Base-by-base conservation (phyloP, 495 filamentous ascomycete genomes). In the Chaetomium tenue region DNA sequence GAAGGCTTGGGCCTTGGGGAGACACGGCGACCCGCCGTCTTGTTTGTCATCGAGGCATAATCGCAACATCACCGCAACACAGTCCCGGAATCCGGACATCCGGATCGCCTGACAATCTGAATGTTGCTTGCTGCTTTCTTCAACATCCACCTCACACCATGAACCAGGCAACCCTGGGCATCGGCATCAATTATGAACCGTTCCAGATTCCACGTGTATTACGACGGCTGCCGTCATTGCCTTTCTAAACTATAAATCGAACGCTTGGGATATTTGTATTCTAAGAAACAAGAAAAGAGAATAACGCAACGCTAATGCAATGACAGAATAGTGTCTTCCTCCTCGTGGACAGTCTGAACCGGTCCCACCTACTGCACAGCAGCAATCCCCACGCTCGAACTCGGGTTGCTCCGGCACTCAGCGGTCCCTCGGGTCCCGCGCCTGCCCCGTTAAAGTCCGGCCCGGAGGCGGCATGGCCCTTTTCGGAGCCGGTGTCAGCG, bases 11-110 rank as follows among this genome's bases (percentile, higher is more conserved):
- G 4, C 26, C 28, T 30, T 30, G 6, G 28, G 28, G 28, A 53
- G 30, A 37, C n/a, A 55, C 6, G n/a, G 33, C 18, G 47, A 37
- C 23, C 59, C 48, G 22, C 47, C 28, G 28, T 16, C 5, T 22
- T 18, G 47, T 61, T 61, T 61, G 59, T 61, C 59, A 61, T 61
- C 12, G 59, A 47, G 51, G 13, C 59, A 44, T 61, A 61, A 61
- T 61, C 59, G 22, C 16, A 42, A 44, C 59, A 50, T 52, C 52
- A 61, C 53, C 59, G 8, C 16, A 42, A 44, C 48, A 25, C 25
- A 53, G 51, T 61, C 20, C 13, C 46, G 46, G 46, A 50, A 22
- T 23, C 18, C n/a, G 46, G 46, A 20, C 46, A 50, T 23, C 46
- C 46, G 18, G 20, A 50, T 50, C n/a, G 46, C 46, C 46, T 50